These are phyloP conservation scores for Beauveria brongniartii DNA, from an alignment of 2,329 filamentous ascomycete genomes.

Conservation along the genomic window DNA sequence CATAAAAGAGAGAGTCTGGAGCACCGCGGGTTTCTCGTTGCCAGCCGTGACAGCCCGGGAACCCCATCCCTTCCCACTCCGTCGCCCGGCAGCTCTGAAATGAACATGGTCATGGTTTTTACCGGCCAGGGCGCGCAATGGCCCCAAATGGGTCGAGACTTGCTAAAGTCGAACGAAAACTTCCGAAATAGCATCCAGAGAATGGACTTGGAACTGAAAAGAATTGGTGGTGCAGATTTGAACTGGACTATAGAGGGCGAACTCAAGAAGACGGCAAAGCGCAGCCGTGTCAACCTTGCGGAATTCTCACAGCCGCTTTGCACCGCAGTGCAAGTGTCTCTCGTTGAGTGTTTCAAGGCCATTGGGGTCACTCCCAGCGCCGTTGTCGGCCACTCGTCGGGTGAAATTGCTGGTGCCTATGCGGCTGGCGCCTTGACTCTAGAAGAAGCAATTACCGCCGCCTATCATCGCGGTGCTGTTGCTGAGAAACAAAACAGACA, in stretches of 20 bases:
- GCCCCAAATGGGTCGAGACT: conserved; percentile 24
- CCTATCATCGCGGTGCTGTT: conserved; percentile 24
- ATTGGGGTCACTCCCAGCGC: conserved; percentile 19
- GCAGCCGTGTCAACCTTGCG: conserved; percentile 5
- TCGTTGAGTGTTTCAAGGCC: conserved; percentile 24
- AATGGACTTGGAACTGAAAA: conserved; percentile 8
- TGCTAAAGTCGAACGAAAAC: conserved; percentile 15
- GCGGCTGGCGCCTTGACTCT: conserved; percentile 12
- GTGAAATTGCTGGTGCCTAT: conserved; percentile 31
- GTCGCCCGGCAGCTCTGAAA: not conserved
- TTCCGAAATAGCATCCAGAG: conserved; percentile 15
- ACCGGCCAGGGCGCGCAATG: conserved; percentile 30
- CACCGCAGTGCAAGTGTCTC: conserved; percentile 31
- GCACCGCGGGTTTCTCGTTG: not conserved
- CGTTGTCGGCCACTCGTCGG: conserved; percentile 28
- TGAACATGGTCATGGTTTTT: conserved; percentile 19
- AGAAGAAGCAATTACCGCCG: conserved; percentile 20
- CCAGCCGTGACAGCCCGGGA: not conserved
- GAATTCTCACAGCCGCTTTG: conserved; percentile 25
- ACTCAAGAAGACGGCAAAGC: conserved; percentile 5
- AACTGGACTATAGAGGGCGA: conserved; percentile 12
- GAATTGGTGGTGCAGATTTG: not conserved
- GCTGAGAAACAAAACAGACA: conserved; percentile 8
- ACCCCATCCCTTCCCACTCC: not conserved
- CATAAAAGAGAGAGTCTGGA: not conserved